These are phyloP conservation scores for Akanthomyces lecanii DNA, from an alignment of 2,329 filamentous ascomycete genomes.

Conservation along the genomic window DNA sequence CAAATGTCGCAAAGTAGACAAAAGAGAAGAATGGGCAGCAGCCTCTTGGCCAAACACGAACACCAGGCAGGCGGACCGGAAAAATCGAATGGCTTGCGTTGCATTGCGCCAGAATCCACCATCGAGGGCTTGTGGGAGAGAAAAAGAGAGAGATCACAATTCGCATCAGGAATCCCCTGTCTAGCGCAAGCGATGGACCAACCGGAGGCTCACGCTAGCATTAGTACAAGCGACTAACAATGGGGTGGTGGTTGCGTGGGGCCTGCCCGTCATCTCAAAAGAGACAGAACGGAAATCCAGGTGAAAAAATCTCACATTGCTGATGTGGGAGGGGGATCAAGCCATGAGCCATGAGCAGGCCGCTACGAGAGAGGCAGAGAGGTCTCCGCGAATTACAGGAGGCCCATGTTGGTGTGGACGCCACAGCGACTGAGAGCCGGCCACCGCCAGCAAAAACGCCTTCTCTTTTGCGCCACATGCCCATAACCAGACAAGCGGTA, in stretches of 20 bases:
- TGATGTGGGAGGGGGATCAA: background rate
- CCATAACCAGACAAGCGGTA: background rate
- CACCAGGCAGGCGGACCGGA: background rate
- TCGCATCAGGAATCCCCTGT: conserved; percentile 3
- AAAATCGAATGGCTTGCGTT: background rate
- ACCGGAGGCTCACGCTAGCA: background rate
- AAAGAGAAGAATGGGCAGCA: no score
- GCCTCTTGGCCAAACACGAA: background rate
- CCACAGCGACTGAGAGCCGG: background rate
- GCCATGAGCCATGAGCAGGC: no score
- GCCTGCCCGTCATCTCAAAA: conserved; percentile 13
- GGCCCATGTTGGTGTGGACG: background rate
- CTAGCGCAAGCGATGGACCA: conserved; percentile 10
- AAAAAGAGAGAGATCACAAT: conserved; percentile 15
- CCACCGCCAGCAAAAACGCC: background rate
- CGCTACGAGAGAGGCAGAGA: no score
- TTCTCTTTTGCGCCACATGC: background rate
- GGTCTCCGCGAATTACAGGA: background rate
- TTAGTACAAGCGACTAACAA: background rate
- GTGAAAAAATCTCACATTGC: background rate
- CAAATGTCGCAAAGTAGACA: background rate
- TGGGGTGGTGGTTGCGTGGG: conserved; percentile 3
- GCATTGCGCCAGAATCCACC: background rate
- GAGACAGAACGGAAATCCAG: background rate
- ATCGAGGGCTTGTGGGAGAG: background rate